phyloP scores from a whole-genome alignment of 306 rosid species.

The Trifolium subterraneum region DNA sequence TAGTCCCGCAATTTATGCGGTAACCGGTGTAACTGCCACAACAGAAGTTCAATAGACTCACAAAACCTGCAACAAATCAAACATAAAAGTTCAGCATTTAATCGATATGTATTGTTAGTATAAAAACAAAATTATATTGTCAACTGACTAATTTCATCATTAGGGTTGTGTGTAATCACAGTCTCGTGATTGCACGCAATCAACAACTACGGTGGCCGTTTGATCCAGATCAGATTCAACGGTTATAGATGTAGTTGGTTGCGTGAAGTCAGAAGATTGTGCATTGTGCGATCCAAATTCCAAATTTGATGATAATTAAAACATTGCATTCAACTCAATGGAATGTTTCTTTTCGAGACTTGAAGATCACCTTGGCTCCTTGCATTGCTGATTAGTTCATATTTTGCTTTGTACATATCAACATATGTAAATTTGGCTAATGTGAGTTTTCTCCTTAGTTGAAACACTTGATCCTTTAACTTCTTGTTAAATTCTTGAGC shows the following conservation, averaged over 20 bases:
- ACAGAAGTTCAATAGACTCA: slow-evolving; percentile 71
- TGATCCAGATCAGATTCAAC: not conserved
- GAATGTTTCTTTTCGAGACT: too few species aligned
- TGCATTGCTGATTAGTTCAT: slow-evolving; percentile 60
- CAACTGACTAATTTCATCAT: not conserved
- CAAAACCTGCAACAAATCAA: slow-evolving; percentile 67
- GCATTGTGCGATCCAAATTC: not conserved
- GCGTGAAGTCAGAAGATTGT: not conserved
- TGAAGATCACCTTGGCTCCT: slow-evolving; percentile 53
- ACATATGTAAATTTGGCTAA: slow-evolving; percentile 67
- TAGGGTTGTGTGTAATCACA: not conserved
- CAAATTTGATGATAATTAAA: slow-evolving; percentile 1
- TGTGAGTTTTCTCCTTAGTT: slow-evolving; percentile 52
- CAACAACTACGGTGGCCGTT: not conserved
- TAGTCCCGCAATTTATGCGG: slow-evolving; percentile 67
- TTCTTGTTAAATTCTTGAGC: slow-evolving; percentile 79
- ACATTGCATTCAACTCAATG: too few species aligned
- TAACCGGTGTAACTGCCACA: slow-evolving; percentile 77
- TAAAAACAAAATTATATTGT: not conserved
- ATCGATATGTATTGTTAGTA: not conserved
- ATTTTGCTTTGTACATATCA: slow-evolving; percentile 71
- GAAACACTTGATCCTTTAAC: slow-evolving; percentile 56
- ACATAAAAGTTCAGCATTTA: slow-evolving; percentile 3
- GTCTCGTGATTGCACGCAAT: not conserved
- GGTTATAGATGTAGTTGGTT: not conserved